Conservation (phyloP, 2,329 filamentous ascomycete genomes). For the Aspergillus sp. region DNA sequence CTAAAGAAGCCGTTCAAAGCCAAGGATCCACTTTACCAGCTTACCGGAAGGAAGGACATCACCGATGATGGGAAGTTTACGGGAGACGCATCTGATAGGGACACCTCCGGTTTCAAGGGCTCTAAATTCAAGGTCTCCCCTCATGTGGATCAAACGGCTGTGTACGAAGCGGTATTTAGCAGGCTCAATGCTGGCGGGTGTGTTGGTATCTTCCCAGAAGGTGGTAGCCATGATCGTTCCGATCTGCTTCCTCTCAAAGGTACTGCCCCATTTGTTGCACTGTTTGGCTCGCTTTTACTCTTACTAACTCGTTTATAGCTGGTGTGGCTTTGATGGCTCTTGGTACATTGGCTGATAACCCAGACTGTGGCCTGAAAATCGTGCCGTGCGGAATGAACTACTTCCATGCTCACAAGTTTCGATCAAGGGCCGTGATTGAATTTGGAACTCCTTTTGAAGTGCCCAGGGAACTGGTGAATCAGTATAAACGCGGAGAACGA, state of each 20-base stretch:
- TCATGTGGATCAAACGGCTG: slow-evolving; percentile 87
- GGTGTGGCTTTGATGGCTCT: slow-evolving; percentile 98
- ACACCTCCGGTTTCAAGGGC: slow-evolving; percentile 61
- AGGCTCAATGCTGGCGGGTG: slow-evolving; percentile 78
- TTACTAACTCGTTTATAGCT: slow-evolving; percentile 45
- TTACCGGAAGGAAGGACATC: slow-evolving; percentile 75
- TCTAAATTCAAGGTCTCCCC: slow-evolving; percentile 83
- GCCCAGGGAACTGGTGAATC: slow-evolving; percentile 72
- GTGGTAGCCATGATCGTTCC: slow-evolving; percentile 90
- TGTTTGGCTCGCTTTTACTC: background rate
- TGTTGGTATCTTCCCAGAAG: slow-evolving; percentile 95
- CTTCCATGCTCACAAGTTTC: slow-evolving; percentile 98
- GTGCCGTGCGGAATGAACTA: slow-evolving; percentile 99
- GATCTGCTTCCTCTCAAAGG: slow-evolving; percentile 84
- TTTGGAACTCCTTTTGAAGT: slow-evolving; percentile 89
- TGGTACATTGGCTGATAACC: slow-evolving; percentile 78
- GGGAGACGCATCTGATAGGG: slow-evolving; percentile 49
- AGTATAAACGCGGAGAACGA: slow-evolving; percentile 77
- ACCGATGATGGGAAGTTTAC: slow-evolving; percentile 61
- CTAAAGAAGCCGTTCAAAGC: slow-evolving; percentile 85
- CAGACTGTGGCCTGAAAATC: slow-evolving; percentile 85
- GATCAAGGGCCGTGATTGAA: slow-evolving; percentile 90
- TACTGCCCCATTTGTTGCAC: slow-evolving; percentile 18
- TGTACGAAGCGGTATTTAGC: slow-evolving; percentile 89
- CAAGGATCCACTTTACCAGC: slow-evolving; percentile 67